Conservation (phyloP, 345 rosid genomes). For the Alliaria petiolata region DNA sequence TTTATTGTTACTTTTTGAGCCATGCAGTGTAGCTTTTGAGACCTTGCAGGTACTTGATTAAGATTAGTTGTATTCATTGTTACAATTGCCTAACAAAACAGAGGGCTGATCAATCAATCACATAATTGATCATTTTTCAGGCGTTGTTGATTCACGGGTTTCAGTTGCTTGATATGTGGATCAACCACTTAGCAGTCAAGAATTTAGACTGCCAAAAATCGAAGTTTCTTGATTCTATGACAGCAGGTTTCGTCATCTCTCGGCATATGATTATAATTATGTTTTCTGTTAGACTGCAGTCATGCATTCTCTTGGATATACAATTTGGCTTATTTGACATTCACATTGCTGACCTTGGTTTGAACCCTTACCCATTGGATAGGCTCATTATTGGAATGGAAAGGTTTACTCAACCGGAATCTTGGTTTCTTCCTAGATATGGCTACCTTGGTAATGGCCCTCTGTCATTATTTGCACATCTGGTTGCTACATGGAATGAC, state of each 20-base stretch:
- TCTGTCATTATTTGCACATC: slow-evolving; percentile 67
- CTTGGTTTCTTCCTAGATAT: slow-evolving; percentile 75
- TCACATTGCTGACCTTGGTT: not conserved
- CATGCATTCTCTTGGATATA: not conserved
- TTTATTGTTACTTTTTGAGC: no score
- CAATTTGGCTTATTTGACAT: not conserved
- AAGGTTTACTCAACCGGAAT: slow-evolving; percentile 66
- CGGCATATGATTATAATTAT: not conserved
- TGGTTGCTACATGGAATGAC: slow-evolving; percentile 93
- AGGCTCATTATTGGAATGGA: slow-evolving; percentile 83
- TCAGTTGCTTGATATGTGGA: slow-evolving; percentile 72
- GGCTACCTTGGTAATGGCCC: slow-evolving; percentile 74
- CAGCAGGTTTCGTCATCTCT: slow-evolving; percentile 44
- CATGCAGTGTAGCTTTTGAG: slow-evolving; percentile 23
- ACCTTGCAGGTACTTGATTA: slow-evolving; percentile 14
- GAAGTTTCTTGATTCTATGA: slow-evolving; percentile 47
- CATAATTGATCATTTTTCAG: slow-evolving; percentile 31
- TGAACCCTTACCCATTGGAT: slow-evolving; percentile 9
- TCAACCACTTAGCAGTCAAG: slow-evolving; percentile 56
- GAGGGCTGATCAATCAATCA: not conserved
- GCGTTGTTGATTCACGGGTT: slow-evolving; percentile 75
- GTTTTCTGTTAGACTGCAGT: not conserved
- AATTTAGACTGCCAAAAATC: slow-evolving; percentile 43
- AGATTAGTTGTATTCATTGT: not conserved
- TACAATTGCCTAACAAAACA: not conserved